A percentile compares a stretch with the other conserved stretches of the same genome.
These are phyloP conservation scores for Silene latifolia DNA, from an alignment of 148 eudicot species.

Conservation along the genomic window DNA sequence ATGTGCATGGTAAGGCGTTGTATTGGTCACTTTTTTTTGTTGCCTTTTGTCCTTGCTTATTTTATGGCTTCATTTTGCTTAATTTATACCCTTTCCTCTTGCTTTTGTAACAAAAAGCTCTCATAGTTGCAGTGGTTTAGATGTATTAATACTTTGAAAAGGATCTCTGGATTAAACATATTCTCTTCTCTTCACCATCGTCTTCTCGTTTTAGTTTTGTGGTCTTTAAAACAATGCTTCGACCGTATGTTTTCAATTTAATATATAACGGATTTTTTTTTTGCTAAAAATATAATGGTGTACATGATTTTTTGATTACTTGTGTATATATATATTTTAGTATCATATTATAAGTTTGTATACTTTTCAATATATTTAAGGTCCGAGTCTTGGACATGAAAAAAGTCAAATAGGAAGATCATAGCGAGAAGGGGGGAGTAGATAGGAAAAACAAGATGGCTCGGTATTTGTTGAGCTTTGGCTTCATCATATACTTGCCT, in stretches of 20 bases:
- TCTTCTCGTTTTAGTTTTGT: not conserved
- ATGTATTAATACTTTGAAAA: not conserved
- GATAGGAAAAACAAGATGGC: not conserved
- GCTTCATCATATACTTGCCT: not conserved
- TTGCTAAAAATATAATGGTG: not conserved
- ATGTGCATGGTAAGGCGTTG: conserved; percentile 66
- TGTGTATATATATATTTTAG: not conserved
- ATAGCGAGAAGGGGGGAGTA: not conserved
- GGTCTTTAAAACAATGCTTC: not conserved
- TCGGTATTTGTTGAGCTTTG: not conserved
- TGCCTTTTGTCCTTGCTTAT: not conserved
- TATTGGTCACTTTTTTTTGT: not conserved
- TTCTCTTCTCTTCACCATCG: not conserved
- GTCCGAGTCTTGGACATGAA: not conserved
- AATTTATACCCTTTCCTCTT: not conserved
- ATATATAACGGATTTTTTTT: too few species aligned
- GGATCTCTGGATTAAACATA: not conserved
- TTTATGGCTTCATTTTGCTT: not conserved
- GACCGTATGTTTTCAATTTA: not conserved
- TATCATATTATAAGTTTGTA: too few species aligned
- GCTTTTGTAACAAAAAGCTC: not conserved
- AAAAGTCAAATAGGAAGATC: not conserved
- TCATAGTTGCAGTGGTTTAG: not conserved
- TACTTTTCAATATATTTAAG: not conserved
- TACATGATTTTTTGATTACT: not conserved